These are phyloP conservation scores for Penicillium italicum DNA, from an alignment of 2,329 filamentous ascomycete genomes.

Conservation along the genomic window DNA sequence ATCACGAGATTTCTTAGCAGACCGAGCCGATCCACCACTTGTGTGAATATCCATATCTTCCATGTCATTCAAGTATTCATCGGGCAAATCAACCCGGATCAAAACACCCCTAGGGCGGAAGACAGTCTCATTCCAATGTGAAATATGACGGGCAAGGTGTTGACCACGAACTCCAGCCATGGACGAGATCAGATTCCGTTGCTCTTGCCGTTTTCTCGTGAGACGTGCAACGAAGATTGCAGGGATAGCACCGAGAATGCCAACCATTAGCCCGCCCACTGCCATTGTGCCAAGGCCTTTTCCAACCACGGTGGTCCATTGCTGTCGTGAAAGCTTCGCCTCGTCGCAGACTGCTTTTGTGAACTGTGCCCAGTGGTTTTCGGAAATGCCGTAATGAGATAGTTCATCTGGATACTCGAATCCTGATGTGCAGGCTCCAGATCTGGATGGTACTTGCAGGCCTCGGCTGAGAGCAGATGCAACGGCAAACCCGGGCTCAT, in stretches of 20 bases:
- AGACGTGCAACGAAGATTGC: slow-evolving; percentile 24
- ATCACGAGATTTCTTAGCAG: slow-evolving; percentile 6
- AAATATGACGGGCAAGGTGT: slow-evolving; percentile 22
- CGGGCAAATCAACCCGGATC: slow-evolving; percentile 32
- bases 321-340: slow-evolving; percentile 27
- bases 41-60: slow-evolving; percentile 22
- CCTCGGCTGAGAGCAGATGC: slow-evolving; percentile 24
- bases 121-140: slow-evolving; percentile 29
- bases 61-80: slow-evolving; percentile 26
- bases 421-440: slow-evolving; percentile 26
- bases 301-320: slow-evolving; percentile 31
- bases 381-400: slow-evolving; percentile 17
- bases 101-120: slow-evolving; percentile 29
- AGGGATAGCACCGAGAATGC: slow-evolving; percentile 29
- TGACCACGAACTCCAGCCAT: slow-evolving; percentile 12
- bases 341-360: slow-evolving; percentile 27
- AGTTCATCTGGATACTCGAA: slow-evolving; percentile 32
- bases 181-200: slow-evolving; percentile 25
- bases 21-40: not conserved
- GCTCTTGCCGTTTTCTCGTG: slow-evolving; percentile 22
- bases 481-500: slow-evolving; percentile 19
- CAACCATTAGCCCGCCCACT: slow-evolving; percentile 31
- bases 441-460: slow-evolving; percentile 31
- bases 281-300: slow-evolving; percentile 29
- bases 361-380: slow-evolving; percentile 27